A percentile compares a stretch with the other conserved stretches of the same genome.
Conservation (phyloP, 495 filamentous ascomycete genomes). For the Extremus antarcticus region DNA sequence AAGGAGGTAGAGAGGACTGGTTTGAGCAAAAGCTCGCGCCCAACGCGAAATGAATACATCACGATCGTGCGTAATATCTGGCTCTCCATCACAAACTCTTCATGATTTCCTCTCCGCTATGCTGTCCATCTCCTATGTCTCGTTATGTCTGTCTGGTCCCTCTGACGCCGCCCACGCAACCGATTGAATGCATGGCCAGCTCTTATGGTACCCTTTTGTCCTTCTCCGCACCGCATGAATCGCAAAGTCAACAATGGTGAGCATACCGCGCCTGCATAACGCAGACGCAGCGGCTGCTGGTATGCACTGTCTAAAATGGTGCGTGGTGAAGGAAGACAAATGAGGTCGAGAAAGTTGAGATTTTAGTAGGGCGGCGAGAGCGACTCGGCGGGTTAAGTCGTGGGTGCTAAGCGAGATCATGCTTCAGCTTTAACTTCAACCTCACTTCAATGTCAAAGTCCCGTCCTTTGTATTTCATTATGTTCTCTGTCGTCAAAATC, state of each 20-base stretch:
- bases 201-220: conserved; percentile 16
- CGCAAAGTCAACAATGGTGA: conserved; percentile 12
- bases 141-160: conserved; percentile 9
- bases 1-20: background rate
- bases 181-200: conserved; percentile 13
- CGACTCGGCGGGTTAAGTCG: no score
- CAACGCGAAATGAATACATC: background rate
- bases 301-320: conserved; percentile 19
- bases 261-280: conserved; percentile 4
- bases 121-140: background rate
- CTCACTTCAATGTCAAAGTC: no score
- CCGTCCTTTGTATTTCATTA: no score
- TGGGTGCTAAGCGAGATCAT: no score
- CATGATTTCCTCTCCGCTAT: background rate
- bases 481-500: no score
- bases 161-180: conserved; percentile 22
- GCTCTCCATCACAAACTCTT: no score
- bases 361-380: background rate
- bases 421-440: no score
- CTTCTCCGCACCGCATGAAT: conserved; percentile 19
- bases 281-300: conserved; percentile 8
- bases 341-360: background rate
- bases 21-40: background rate
- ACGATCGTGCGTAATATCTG: background rate
- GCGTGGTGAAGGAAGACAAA: conserved; percentile 8